phyloP scores from a whole-genome alignment of 2,329 filamentous ascomycete genomes.

The Magnaporthiopsis incrustans region DNA sequence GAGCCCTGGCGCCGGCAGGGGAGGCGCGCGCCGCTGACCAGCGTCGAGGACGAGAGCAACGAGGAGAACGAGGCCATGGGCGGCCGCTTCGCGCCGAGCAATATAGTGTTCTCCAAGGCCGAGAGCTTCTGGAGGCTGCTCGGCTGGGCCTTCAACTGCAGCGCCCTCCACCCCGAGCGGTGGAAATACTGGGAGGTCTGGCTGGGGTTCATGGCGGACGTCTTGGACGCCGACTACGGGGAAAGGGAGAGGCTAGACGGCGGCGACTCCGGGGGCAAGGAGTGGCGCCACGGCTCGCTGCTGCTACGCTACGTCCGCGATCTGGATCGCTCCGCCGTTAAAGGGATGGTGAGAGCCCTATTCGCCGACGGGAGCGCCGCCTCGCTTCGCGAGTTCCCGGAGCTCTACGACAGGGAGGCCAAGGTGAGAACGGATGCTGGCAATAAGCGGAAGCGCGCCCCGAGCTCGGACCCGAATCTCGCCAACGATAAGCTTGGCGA shows the following conservation, averaged over 20 bases:
- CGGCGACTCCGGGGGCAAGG: background rate
- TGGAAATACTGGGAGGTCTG: slow-evolving; percentile 80
- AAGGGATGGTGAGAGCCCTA: slow-evolving; percentile 56
- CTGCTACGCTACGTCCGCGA: slow-evolving; percentile 48
- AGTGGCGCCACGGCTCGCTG: slow-evolving; percentile 37
- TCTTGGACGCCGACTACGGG: slow-evolving; percentile 63
- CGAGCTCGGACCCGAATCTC: slow-evolving; percentile 37
- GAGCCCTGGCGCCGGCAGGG: slow-evolving; percentile 15
- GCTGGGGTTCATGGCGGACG: slow-evolving; percentile 72
- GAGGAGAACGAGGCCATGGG: slow-evolving; percentile 45
- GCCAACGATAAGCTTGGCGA: slow-evolving; percentile 53
- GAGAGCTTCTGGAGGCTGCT: slow-evolving; percentile 84
- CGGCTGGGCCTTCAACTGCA: slow-evolving; percentile 93
- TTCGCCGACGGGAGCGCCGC: slow-evolving; percentile 56
- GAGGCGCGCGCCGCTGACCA: background rate
- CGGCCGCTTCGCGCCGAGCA: slow-evolving; percentile 51
- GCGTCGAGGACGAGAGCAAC: slow-evolving; percentile 12
- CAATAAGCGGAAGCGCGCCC: slow-evolving; percentile 41
- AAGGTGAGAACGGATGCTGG: slow-evolving; percentile 32
- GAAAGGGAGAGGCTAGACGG: slow-evolving; percentile 45
- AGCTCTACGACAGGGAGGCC: slow-evolving; percentile 62
- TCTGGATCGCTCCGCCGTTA: slow-evolving; percentile 19
- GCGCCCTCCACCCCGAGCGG: slow-evolving; percentile 58
- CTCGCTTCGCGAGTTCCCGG: slow-evolving; percentile 46
- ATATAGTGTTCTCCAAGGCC: slow-evolving; percentile 65